phyloP scores from a whole-genome alignment of 1,284 basidiomycete species.

The Rhizopogon parksii region DNA sequence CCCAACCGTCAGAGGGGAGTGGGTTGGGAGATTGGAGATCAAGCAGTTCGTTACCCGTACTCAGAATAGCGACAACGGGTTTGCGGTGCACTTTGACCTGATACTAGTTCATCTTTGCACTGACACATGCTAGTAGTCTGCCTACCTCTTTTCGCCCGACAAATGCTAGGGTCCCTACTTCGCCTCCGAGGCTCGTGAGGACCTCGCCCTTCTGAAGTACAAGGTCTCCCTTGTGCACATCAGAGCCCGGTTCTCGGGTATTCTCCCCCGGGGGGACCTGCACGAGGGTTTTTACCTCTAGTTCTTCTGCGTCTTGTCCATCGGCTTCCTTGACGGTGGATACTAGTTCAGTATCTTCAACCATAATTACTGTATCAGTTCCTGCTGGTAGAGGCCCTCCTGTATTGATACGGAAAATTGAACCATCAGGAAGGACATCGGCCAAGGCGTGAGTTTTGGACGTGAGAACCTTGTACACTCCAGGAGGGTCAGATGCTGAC shows the following conservation, averaged over 20 bases:
- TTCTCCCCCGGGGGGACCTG: constrained; percentile 67
- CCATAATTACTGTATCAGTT: constrained; percentile 81
- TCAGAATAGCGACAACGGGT: constrained; percentile 73
- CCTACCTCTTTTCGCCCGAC: constrained; percentile 64
- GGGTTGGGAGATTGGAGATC: constrained; percentile 48
- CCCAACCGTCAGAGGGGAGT: constrained; percentile 45
- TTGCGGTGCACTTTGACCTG: constrained; percentile 64
- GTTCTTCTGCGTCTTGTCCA: constrained; percentile 62
- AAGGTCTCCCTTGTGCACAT: constrained; percentile 61
- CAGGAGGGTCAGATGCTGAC: constrained; percentile 53
- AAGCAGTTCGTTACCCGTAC: constrained; percentile 79
- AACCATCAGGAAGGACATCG: constrained; percentile 40
- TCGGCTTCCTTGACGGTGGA: constrained; percentile 35
- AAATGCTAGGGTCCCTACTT: constrained; percentile 80
- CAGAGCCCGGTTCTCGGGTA: constrained; percentile 66
- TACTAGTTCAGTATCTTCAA: constrained; percentile 78
- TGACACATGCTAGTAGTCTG: neutral
- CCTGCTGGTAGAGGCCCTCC: constrained; percentile 71
- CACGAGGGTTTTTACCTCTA: constrained; percentile 58
- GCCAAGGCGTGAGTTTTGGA: constrained; percentile 39
- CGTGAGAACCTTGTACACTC: constrained; percentile 68
- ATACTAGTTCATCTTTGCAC: neutral
- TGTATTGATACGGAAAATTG: constrained; percentile 73
- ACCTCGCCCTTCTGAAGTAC: constrained; percentile 60
- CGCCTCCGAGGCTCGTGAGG: constrained; percentile 66